These are phyloP conservation scores for Melaleuca quinquenervia DNA, from an alignment of 345 rosid genomes.

Conservation along the genomic window DNA sequence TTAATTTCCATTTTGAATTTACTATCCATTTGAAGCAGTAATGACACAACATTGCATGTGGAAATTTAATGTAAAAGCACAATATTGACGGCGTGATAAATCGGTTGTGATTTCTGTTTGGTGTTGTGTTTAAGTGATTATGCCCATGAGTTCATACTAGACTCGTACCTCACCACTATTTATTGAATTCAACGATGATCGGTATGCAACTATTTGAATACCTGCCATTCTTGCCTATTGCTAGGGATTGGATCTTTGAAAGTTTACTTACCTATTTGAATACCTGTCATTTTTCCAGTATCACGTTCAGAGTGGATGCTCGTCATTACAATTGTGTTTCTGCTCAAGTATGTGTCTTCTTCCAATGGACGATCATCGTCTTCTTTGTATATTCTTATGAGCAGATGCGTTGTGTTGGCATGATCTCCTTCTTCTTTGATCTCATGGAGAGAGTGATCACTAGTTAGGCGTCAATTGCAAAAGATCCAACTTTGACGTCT, in stretches of 20 bases:
- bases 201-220: neutral
- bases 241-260: neutral
- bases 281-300: too few species aligned
- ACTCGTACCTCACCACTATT: neutral
- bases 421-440: neutral
- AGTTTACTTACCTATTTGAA: too few species aligned
- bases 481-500: neutral
- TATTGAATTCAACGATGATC: neutral
- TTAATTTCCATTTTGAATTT: too few species aligned
- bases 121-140: neutral
- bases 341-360: neutral
- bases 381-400: neutral
- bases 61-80: neutral
- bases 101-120: neutral
- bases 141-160: neutral
- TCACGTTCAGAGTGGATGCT: neutral
- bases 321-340: neutral
- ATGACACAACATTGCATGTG: neutral
- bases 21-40: neutral
- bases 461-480: neutral
- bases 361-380: neutral
- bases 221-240: neutral
- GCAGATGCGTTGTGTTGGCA: neutral
- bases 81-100: neutral
- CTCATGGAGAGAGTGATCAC: neutral